Evolutionary conservation across 345 rosid genomes (phyloP), one percentile per base, ranked within the genome.

Genomic region (Orychophragmus violaceus): DNA sequence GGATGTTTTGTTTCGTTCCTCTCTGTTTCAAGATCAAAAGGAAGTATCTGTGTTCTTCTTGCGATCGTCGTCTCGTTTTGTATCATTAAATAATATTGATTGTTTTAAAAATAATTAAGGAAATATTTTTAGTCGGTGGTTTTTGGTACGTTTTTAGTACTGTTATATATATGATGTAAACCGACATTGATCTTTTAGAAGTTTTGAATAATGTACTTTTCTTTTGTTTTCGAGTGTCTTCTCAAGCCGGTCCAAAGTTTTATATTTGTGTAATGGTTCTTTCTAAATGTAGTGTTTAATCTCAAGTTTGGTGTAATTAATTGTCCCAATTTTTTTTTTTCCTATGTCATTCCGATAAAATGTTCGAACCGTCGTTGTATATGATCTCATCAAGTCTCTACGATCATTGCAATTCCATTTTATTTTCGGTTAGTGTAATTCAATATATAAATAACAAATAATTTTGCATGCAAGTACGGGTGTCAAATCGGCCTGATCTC

Each of bases 1-100:
- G 90, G 93, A 85, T 87, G 56, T 80, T 92, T 76, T 92, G 95
- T 76, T 89, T 84, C 78, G 64, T 92, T 74, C 87, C 97, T 52
- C 36, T 92, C 22, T 86, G 80, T 67, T 86, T 83, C 78, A 81
- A 76, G 60, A 80, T 86, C 74, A 89, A 86, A 81, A 72, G 85
- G 18, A 87, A 75, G 68, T 84, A 64, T 35, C 44, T 62, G 16
- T 92, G 98, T 74, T 64, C 87, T 67, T 44, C 79, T 24, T 92
- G 98, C 32, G 53, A 82, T 41, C 82, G 81, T 64, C 89, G 89
- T 22, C 74, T 89, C 14, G 77, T 75, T 69, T 48, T 75, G 64
- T 69, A 55, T 74, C 48, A 74, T 68, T 74, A 27, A 68, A 21
- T 8, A 35, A 0, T 44, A 10, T 9, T 51, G 12, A 8, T 51